Conservation (phyloP, 2,329 filamentous ascomycete species). For the Chalaropsis thielavioides region DNA sequence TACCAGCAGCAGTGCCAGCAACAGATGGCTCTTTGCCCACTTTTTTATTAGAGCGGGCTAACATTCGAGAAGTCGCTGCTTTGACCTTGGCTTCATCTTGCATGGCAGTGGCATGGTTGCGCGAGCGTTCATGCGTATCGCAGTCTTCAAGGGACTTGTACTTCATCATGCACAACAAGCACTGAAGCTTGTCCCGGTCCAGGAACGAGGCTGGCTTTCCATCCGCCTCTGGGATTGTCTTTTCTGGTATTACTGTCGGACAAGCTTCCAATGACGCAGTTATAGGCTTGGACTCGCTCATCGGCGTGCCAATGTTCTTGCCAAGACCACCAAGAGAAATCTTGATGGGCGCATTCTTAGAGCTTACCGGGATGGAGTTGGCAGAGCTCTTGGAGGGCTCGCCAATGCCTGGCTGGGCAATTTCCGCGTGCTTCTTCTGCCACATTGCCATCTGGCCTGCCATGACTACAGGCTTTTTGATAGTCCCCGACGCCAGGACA, state of each 20-base stretch:
- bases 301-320: conserved; percentile 1
- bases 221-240: conserved; percentile 7
- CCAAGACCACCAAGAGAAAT: conserved; percentile 23
- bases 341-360: conserved; percentile 21
- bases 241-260: not conserved
- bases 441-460: conserved; percentile 32
- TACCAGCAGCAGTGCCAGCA: conserved; percentile 14
- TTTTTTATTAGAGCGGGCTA: conserved; percentile 24
- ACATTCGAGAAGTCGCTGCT: conserved; percentile 30
- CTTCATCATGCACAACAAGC: conserved; percentile 33
- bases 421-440: conserved; percentile 32
- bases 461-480: conserved; percentile 30
- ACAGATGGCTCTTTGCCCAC: conserved; percentile 20
- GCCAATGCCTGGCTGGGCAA: conserved; percentile 20
- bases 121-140: conserved; percentile 30
- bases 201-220: conserved; percentile 35
- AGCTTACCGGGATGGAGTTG: conserved; percentile 6
- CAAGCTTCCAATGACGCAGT: not conserved
- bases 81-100: conserved; percentile 34
- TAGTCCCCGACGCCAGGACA: conserved; percentile 21
- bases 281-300: conserved; percentile 6
- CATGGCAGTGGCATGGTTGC: conserved; percentile 30
- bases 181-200: conserved; percentile 37
- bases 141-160: conserved; percentile 32
- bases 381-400: conserved; percentile 7